Evolutionary conservation across 495 filamentous ascomycete species (phyloP), one percentile per base, ranked within the genome.

Genomic region (Neurospora terricola): DNA sequence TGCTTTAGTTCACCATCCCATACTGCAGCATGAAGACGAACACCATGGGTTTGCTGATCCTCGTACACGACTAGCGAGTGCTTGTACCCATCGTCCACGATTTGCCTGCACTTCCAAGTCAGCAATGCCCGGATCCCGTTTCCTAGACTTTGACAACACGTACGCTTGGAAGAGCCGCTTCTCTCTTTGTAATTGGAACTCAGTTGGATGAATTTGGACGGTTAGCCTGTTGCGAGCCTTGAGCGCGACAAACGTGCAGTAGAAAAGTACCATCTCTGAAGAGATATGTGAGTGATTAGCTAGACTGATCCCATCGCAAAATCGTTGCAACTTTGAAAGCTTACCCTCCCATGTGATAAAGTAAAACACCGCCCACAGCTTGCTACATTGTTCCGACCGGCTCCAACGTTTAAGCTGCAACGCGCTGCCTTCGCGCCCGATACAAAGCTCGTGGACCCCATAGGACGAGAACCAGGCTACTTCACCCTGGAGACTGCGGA

Each of bases 51-150:
- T n/a, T 86, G 82, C 4, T 77, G 80, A 73, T 97, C 93, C 73
- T 88, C 82, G 78, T 88, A 93, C 3, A 97, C 85, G 38, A 92
- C 89, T 36, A 97, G 81, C 1, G 87, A 90, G 77, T 95, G 93
- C 21, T 87, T 83, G 73, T 86, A 92, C 7, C 83, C 84, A 75
- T 93, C 91, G 70, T 96, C 91, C 42, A 88, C 77, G 34, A 96
- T 94, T 82, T 87, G 84, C 39, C 92, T 94, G 70, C 18, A 54
- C 18, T n/a, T n/a, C 23, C 12, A 11, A 21, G 23, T 45, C 9
- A 42, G 30, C 27, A 27, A 36, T 36, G 21, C 34, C 6, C 2
- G 18, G n/a, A 62, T 8, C 23, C 73, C 34, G 83, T 73, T 34
- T 66, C 80, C 5, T 27, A 69, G 18, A n/a, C 43, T 18, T 21